phyloP scores from a whole-genome alignment of 352 stramenopile genomes.

The Globisporangium apiculatum region DNA sequence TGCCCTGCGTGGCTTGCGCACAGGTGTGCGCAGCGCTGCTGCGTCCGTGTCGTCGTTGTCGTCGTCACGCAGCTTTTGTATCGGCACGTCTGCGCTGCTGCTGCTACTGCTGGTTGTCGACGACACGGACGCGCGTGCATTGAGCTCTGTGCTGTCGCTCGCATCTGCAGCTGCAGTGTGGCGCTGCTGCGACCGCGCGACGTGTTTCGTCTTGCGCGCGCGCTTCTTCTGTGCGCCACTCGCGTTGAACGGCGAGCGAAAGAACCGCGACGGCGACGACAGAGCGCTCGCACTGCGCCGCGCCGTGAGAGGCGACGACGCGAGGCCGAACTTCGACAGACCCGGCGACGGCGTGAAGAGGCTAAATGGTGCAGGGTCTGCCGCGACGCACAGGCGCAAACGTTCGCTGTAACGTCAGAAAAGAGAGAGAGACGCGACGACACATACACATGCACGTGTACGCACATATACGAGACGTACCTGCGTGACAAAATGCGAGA shows the following conservation, averaged over 20 bases:
- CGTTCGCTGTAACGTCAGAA: conserved; percentile 8
- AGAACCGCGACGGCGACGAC: conserved; percentile 66
- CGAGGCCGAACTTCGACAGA: conserved; percentile 9
- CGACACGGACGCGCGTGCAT: neutral
- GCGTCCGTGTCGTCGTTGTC: conserved; percentile 3
- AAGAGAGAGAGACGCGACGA: neutral
- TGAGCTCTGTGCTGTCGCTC: conserved; percentile 4
- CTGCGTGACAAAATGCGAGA: conserved; percentile 22
- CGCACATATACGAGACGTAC: conserved; percentile 8
- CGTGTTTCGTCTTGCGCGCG: conserved; percentile 4
- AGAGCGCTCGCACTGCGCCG: conserved; percentile 20
- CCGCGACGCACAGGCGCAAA: neutral
- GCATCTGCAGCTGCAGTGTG: neutral
- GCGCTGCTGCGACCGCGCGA: neutral
- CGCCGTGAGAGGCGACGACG: conserved; percentile 15
- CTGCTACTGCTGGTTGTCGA: conserved; percentile 2
- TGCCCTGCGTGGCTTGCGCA: conserved; percentile 3
- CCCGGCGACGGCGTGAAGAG: conserved; percentile 50
- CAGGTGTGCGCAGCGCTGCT: conserved; percentile 11
- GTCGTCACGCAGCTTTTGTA: neutral
- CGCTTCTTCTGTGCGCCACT: conserved; percentile 10
- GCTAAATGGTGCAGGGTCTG: conserved; percentile 27
- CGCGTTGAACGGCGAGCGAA: conserved; percentile 49
- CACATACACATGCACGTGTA: neutral
- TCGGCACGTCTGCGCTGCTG: neutral